Evolutionary conservation across 2,329 filamentous ascomycete species (phyloP).

Genomic region (Colletotrichum agaves): DNA sequence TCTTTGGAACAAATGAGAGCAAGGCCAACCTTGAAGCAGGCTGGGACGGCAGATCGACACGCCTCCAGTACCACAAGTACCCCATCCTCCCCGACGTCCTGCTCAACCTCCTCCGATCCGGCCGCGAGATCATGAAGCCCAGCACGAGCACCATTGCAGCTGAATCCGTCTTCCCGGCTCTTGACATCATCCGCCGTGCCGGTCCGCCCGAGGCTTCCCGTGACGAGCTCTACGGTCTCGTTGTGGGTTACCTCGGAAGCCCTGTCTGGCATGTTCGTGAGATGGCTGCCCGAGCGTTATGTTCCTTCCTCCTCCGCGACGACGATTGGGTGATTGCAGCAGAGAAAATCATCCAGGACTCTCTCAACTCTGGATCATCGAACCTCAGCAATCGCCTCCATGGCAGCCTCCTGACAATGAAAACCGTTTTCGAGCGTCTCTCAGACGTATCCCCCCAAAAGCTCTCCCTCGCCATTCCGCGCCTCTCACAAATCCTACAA

Average conservation of each 20-base stretch:
- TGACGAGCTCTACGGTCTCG: conserved; percentile 65
- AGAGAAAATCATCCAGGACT: conserved; percentile 48
- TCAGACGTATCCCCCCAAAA: conserved; percentile 51
- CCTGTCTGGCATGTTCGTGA: conserved; percentile 84
- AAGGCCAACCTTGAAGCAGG: conserved; percentile 70
- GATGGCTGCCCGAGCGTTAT: conserved; percentile 79
- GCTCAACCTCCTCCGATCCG: conserved; percentile 68
- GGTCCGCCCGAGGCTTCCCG: conserved; percentile 69
- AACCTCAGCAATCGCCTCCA: conserved; percentile 65
- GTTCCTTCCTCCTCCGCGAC: conserved; percentile 67
- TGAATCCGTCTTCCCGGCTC: conserved; percentile 82
- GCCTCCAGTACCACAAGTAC: conserved; percentile 77
- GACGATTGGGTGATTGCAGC: conserved; percentile 60
- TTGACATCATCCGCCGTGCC: conserved; percentile 82
- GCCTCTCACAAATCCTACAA: conserved; percentile 45
- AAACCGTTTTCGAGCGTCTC: conserved; percentile 66
- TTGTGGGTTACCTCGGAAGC: conserved; percentile 73
- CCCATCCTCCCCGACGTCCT: conserved; percentile 73
- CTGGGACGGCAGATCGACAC: conserved; percentile 72
- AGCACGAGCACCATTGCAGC: conserved; percentile 54
- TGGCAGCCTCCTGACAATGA: conserved; percentile 66
- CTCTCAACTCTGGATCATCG: conserved; percentile 40
- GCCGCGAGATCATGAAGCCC: conserved; percentile 56
- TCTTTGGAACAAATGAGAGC: conserved; percentile 81
- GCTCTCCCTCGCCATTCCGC: conserved; percentile 41